These are phyloP conservation scores for Pythium utonaiense DNA, from an alignment of 352 stramenopile genomes.

Conservation along the genomic window DNA sequence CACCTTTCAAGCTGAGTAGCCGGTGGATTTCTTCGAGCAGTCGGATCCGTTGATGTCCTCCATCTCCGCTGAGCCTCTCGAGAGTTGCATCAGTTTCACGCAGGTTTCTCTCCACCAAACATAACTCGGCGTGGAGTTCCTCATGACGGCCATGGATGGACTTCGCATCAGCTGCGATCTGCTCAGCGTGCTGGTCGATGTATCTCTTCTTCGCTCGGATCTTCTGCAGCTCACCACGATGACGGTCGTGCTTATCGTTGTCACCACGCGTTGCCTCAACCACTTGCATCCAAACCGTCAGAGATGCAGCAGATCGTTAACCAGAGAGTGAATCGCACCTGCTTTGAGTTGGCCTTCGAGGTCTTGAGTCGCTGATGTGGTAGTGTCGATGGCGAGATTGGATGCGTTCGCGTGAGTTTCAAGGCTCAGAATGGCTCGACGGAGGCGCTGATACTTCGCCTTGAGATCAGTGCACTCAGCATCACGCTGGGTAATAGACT, in stretches of 20 bases:
- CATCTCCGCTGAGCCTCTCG: conserved; percentile 2
- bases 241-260: conserved; percentile 19
- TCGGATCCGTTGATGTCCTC: not conserved
- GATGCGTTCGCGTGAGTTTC: not conserved
- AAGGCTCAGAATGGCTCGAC: not conserved
- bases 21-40: conserved; percentile 2
- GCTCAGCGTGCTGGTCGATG: conserved; percentile 24
- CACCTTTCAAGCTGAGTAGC: not conserved
- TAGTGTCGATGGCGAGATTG: not conserved
- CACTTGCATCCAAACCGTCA: conserved; percentile 8
- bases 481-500: conserved; percentile 1
- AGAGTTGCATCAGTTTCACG: not conserved
- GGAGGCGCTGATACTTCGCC: not conserved
- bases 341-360: not conserved
- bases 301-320: not conserved
- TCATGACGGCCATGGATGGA: conserved; percentile 18
- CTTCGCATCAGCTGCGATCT: conserved; percentile 30
- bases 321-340: not conserved
- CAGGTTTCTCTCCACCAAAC: not conserved
- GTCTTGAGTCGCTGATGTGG: not conserved
- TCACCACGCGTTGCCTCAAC: conserved; percentile 18
- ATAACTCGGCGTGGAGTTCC: not conserved
- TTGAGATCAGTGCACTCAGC: not conserved
- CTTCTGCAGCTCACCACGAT: conserved; percentile 34
- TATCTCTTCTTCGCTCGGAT: conserved; percentile 41